phyloP scores from a whole-genome alignment of 192 early-diverging fungal species.

The Coemansia sp. region DNA sequence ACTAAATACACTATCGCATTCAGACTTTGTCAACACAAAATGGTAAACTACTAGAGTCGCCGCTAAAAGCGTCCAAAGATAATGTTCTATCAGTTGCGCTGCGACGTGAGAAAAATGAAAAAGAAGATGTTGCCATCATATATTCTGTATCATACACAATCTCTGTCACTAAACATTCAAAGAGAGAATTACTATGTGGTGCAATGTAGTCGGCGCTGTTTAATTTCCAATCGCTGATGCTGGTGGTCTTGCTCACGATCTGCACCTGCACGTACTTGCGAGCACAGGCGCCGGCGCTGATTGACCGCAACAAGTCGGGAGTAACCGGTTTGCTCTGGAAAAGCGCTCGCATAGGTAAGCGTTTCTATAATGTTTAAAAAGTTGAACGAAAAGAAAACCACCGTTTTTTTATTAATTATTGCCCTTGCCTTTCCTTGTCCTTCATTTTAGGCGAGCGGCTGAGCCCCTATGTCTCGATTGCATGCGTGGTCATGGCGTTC shows the following conservation, averaged over 20 bases:
- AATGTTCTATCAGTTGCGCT: too few relatives aligned
- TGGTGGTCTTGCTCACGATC: conserved; percentile 88
- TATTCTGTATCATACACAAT: not conserved
- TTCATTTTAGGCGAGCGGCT: conserved; percentile 77
- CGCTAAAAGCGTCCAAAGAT: too few relatives aligned
- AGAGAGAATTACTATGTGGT: not conserved
- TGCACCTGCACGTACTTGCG: conserved; percentile 97
- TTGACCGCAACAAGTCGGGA: conserved; percentile 88
- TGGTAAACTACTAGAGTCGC: too few relatives aligned
- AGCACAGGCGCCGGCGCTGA: conserved; percentile 78
- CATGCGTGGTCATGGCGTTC: conserved; percentile 83
- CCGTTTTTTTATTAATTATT: not conserved
- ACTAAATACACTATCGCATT: too few relatives aligned
- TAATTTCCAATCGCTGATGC: conserved; percentile 88
- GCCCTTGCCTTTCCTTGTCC: not conserved
- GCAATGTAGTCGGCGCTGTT: conserved; percentile 84
- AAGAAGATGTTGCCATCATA: too few relatives aligned
- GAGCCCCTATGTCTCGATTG: conserved; percentile 90
- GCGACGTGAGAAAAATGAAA: too few relatives aligned
- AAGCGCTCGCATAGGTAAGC: conserved; percentile 81
- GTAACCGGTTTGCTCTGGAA: conserved; percentile 94
- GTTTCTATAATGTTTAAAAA: too few relatives aligned
- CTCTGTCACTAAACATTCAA: not conserved
- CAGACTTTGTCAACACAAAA: too few relatives aligned
- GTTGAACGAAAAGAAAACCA: not conserved